These are phyloP conservation scores for Pterulicium gracile DNA, from an alignment of 1,284 basidiomycete species.

Conservation along the genomic window DNA sequence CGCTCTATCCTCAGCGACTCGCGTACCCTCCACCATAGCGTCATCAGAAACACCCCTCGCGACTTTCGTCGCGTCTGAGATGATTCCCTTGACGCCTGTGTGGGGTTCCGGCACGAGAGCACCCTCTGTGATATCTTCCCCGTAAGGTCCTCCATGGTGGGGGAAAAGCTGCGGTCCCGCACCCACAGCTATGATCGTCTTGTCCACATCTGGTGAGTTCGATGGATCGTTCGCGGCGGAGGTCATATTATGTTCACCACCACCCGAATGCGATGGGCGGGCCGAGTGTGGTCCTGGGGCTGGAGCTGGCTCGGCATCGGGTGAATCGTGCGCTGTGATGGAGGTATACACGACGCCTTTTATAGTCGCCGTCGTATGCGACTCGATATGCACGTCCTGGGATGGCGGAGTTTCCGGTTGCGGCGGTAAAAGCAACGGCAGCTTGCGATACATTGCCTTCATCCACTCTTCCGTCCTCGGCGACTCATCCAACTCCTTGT, in stretches of 20 bases:
- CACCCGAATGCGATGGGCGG: no score
- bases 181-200: slow-evolving; percentile 29
- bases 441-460: slow-evolving; percentile 18
- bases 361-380: slow-evolving; percentile 18
- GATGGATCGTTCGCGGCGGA: slow-evolving; percentile 6
- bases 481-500: slow-evolving; percentile 8
- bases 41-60: no score
- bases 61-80: no score
- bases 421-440: slow-evolving; percentile 14
- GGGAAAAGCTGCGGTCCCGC: slow-evolving; percentile 35
- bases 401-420: slow-evolving; percentile 1
- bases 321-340: slow-evolving; percentile 12
- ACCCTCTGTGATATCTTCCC: slow-evolving; percentile 9
- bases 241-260: neutral
- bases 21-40: slow-evolving; percentile 9
- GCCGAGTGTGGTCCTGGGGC: no score
- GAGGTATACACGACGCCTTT: slow-evolving; percentile 30
- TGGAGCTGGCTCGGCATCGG: slow-evolving; percentile 5
- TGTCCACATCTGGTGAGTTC: slow-evolving; percentile 12
- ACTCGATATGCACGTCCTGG: slow-evolving; percentile 9
- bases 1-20: slow-evolving; percentile 5
- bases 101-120: no score
- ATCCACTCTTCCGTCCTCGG: slow-evolving; percentile 20
- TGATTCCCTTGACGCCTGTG: no score
- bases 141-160: slow-evolving; percentile 28